Evolutionary conservation across 768 basidiomycete species (phyloP), one percentile per base, ranked within the genome.

Genomic region (Sporobolomyces phaffii): DNA sequence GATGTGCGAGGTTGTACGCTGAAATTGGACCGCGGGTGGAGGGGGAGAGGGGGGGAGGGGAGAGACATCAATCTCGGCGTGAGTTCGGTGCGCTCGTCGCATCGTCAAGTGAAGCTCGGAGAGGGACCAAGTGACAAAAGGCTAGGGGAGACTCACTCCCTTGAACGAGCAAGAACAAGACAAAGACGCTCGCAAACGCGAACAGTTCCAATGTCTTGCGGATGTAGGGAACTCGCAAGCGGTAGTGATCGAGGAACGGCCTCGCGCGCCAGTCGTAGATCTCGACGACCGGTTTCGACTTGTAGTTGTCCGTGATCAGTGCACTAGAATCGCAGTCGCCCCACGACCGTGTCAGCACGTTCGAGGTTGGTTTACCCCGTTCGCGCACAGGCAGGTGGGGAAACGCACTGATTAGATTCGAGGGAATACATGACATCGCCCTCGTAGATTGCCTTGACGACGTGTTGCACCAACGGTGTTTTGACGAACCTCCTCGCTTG

Each of bases 291-390:
- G 84, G 83, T 45, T 83, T 83, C 36, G 83, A 84, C 78, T 89
- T 91, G 80, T 97, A 97, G 74, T 90, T 89, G 77, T 97, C 94
- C 22, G 87, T 86, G 11, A 98, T 81, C 56, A 98, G 83, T 2
- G 91, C 88, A 29, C 87, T 85, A 43, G 3, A 4, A 17, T 22
- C 15, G 20, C 52, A 83, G n/a, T n/a, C n/a, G n/a, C n/a, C n/a
- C n/a, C n/a, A n/a, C n/a, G n/a, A n/a, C n/a, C n/a, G n/a, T n/a
- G n/a, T n/a, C n/a, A n/a, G n/a, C n/a, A n/a, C n/a, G n/a, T n/a
- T n/a, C n/a, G n/a, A n/a, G n/a, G n/a, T n/a, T n/a, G n/a, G n/a
- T n/a, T n/a, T n/a, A 77, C 14, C 86, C 84, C 68, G 87, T 87
- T 20, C 88, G 81, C 38, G 90, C 26, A 45, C 18, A 0, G 11